phyloP scores from a whole-genome alignment of 495 filamentous ascomycete genomes.

The Thozetella sp. region DNA sequence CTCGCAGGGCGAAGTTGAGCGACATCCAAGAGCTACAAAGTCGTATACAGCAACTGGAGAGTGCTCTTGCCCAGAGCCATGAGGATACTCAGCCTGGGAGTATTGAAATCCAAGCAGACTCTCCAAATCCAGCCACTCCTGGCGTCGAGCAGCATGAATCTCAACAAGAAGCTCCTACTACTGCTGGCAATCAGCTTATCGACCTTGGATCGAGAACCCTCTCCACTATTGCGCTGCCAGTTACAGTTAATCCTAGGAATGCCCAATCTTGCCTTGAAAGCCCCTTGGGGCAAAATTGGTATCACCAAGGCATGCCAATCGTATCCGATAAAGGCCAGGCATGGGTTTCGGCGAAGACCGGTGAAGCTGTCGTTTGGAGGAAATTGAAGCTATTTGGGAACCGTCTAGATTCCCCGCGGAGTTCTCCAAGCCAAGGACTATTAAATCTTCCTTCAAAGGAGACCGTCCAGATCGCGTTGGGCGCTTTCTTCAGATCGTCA shows the following conservation, averaged over 20 bases:
- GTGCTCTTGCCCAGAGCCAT: not conserved
- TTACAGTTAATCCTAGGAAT: not conserved
- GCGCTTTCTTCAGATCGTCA: slow-evolving; percentile 2
- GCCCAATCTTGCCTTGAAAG: not conserved
- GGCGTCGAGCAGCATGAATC: not conserved
- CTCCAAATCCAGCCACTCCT: not conserved
- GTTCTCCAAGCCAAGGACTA: not conserved
- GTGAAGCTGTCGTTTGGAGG: not conserved
- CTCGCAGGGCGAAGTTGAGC: slow-evolving; percentile 5
- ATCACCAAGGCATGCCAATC: slow-evolving; percentile 8
- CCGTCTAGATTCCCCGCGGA: not conserved
- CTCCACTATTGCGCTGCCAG: not conserved
- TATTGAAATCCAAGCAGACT: not conserved
- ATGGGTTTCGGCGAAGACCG: slow-evolving; percentile 8
- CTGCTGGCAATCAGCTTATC: not conserved
- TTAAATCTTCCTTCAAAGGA: not conserved
- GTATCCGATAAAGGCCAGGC: slow-evolving; percentile 5
- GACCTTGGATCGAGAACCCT: not conserved
- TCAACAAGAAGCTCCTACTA: not conserved
- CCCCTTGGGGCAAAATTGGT: slow-evolving; percentile 9
- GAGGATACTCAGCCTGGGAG: not conserved
- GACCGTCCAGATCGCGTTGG: not conserved
- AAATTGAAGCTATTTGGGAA: not conserved
- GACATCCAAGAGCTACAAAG: slow-evolving; percentile 6
- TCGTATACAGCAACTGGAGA: slow-evolving; percentile 11